Percentiles rank a stretch among this genome's conserved stretches.
Evolutionary conservation across 1,284 basidiomycete genomes (phyloP).

Genomic region (Rhizoctonia solani): DNA sequence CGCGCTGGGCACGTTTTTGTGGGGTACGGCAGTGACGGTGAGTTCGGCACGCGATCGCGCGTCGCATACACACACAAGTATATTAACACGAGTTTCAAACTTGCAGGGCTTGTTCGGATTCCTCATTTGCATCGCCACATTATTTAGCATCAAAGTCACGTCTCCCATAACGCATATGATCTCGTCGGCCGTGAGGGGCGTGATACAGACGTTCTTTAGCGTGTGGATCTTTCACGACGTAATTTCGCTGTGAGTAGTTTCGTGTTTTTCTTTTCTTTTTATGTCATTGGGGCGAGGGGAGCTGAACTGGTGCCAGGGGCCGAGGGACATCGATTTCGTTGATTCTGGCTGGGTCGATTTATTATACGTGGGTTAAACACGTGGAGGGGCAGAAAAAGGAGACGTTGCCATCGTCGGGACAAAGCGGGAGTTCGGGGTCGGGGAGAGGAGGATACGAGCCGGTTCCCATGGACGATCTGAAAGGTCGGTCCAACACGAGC

Average conservation of each 20-base stretch:
- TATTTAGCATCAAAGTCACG: constrained; percentile 88
- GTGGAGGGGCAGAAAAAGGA: constrained; percentile 52
- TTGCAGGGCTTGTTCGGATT: constrained; percentile 84
- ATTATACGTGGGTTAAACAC: constrained; percentile 86
- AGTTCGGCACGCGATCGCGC: constrained; percentile 41
- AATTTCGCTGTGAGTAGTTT: constrained; percentile 65
- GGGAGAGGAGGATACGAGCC: constrained; percentile 49
- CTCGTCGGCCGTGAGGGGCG: constrained; percentile 81
- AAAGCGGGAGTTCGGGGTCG: background rate
- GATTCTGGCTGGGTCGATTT: constrained; percentile 78
- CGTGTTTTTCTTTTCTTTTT: no score
- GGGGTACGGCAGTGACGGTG: constrained; percentile 77
- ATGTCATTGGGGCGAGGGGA: constrained; percentile 18
- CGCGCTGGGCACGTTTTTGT: constrained; percentile 67
- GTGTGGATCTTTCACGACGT: constrained; percentile 75
- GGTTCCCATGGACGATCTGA: constrained; percentile 56
- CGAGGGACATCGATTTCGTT: constrained; percentile 76
- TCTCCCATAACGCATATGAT: constrained; percentile 93
- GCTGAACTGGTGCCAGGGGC: constrained; percentile 55
- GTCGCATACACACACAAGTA: background rate
- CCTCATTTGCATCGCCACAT: constrained; percentile 86
- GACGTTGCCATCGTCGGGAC: constrained; percentile 22
- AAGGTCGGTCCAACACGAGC: constrained; percentile 41
- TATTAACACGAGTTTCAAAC: no score
- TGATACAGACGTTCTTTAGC: constrained; percentile 75